Conservation (phyloP, 805 yeast species). For the Yamadazyma philogaea region DNA sequence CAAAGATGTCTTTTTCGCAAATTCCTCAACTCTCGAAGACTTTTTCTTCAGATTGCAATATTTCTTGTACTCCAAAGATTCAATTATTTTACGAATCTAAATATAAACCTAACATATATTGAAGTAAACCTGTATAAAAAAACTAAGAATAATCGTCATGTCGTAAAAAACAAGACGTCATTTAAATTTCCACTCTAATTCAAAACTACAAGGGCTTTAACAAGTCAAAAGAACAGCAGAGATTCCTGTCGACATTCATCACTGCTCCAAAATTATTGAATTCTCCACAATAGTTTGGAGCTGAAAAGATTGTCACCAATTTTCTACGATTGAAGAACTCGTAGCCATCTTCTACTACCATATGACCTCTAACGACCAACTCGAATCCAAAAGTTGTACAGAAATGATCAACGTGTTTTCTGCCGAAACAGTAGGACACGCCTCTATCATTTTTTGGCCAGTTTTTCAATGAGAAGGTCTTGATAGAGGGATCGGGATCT, state of each 20-base stretch:
- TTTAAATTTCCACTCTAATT: not conserved
- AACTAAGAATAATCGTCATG: conserved; percentile 6
- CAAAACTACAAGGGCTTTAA: conserved; percentile 47
- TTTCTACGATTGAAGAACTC: conserved; percentile 74
- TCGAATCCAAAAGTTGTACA: conserved; percentile 67
- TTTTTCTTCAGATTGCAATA: no score
- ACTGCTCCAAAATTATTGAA: conserved; percentile 79
- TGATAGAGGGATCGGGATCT: conserved; percentile 55
- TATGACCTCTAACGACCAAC: conserved; percentile 77
- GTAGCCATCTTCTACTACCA: conserved; percentile 89
- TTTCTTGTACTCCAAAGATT: not conserved
- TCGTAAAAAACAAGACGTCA: conserved; percentile 4
- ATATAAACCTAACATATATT: conserved; percentile 4
- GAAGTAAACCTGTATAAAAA: conserved; percentile 1
- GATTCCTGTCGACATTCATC: conserved; percentile 64
- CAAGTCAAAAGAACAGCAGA: conserved; percentile 70
- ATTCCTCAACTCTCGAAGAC: conserved; percentile 1
- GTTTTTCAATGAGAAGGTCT: conserved; percentile 39
- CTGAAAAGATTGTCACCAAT: conserved; percentile 75
- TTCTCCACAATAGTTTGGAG: conserved; percentile 84
- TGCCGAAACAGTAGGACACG: conserved; percentile 74
- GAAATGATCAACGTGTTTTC: conserved; percentile 68
- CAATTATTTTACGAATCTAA: no score
- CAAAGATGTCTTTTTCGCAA: not conserved
- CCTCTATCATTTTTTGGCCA: conserved; percentile 87